Conservation (phyloP, 768 basidiomycete species). For the Amanita brunnescens region DNA sequence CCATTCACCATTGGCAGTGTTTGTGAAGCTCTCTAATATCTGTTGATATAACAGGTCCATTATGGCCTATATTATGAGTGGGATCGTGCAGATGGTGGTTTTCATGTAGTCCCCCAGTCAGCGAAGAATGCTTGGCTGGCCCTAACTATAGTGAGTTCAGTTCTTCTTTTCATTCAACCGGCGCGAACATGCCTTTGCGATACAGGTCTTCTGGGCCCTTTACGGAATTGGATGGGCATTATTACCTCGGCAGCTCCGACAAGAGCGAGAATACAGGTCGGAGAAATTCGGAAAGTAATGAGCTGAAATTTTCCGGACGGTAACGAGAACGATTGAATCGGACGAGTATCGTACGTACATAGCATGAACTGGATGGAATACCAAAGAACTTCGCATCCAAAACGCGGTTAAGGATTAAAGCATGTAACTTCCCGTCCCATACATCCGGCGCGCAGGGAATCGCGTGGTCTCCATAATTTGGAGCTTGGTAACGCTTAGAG, state of each 20-base stretch:
- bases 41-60: conserved; percentile 27
- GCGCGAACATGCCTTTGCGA: neutral
- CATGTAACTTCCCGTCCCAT: too few relatives aligned
- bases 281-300: conserved; percentile 13
- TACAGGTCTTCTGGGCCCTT: conserved; percentile 39
- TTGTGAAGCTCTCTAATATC: neutral
- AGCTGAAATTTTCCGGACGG: conserved; percentile 1
- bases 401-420: too few relatives aligned
- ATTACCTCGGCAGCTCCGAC: conserved; percentile 36
- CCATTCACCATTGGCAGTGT: neutral
- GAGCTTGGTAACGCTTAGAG: too few relatives aligned
- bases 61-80: conserved; percentile 43
- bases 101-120: conserved; percentile 27
- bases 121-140: conserved; percentile 42
- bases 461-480: too few relatives aligned
- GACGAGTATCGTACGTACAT: neutral
- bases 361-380: too few relatives aligned
- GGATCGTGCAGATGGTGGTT: conserved; percentile 22
- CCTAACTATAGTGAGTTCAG: conserved; percentile 27
- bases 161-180: neutral
- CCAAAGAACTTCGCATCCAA: too few relatives aligned
- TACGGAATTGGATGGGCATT: conserved; percentile 33
- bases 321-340: neutral
- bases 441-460: too few relatives aligned
- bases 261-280: conserved; percentile 24